Evolutionary conservation across 1,284 basidiomycete genomes (phyloP), one percentile per base, ranked within the genome.

Genomic region (Ceratobasidium sp.): DNA sequence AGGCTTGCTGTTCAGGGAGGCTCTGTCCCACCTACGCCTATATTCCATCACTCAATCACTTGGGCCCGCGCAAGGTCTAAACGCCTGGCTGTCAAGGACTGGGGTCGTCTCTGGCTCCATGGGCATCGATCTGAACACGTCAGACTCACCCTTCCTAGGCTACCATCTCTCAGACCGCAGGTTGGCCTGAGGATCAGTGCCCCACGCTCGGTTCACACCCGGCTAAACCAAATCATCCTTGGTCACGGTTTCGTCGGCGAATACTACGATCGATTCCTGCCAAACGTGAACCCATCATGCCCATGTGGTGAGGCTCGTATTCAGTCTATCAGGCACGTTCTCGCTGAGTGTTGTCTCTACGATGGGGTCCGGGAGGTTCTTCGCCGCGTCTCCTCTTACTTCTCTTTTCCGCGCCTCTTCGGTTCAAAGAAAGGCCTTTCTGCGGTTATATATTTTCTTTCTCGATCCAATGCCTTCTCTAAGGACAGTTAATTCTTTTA

Each of bases 201-300:
- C 20, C 20, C 62, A 17, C 33, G 62, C 38, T 44, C n/a, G 10
- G 23, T 48, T 28, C 62, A 44, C 33, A 44, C 62, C 12, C 48
- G 66, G 3, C 28, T 68, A 4, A 54, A 26, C 28, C 66, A 68
- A n/a, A n/a, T 54, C 46, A 54, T 52, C 5, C 26, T 68, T 9
- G 66, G 66, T 23, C 66, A 68, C 48, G 66, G 46, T 17, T 52
- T 68, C 66, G 20, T 12, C 28, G 66, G 66, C 46, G 66, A 52
- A 28, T 68, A 38, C 26, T 68, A 68, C 46, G 28, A 38, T 3
- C 66, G 66, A 5, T 68, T 68, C 28, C 6, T 50, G 46, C 44
- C 23, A 13, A 9, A 5, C 20, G 23, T 52, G 23, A 28, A 52
- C 23, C n/a, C 66, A 4, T 33, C 20, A 7, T 68, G 66, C 66